Percentiles rank a stretch among this genome's conserved stretches.
These are phyloP conservation scores for Arthroderma sp. DNA, from an alignment of 2,329 filamentous ascomycete genomes.

Conservation along the genomic window DNA sequence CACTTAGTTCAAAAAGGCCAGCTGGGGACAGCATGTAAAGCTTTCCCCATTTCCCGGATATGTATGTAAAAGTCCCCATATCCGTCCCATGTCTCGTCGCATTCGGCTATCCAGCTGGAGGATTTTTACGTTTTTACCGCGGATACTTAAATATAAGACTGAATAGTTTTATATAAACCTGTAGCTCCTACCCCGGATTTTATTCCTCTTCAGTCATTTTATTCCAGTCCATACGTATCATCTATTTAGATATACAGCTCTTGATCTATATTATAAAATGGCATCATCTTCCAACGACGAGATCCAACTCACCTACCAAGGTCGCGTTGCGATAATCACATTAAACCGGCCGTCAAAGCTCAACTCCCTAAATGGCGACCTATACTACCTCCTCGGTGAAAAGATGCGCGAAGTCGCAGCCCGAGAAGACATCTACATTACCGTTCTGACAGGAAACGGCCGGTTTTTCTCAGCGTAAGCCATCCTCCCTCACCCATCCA, in stretches of 20 bases:
- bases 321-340: slow-evolving; percentile 68
- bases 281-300: slow-evolving; percentile 16
- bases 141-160: no score
- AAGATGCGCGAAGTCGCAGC: slow-evolving; percentile 64
- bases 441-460: slow-evolving; percentile 70
- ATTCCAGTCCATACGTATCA: not conserved
- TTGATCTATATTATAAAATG: not conserved
- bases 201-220: no score
- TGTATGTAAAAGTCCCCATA: no score
- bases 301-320: slow-evolving; percentile 50
- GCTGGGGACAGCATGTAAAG: no score
- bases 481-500: not conserved
- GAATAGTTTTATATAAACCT: no score
- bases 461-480: slow-evolving; percentile 74
- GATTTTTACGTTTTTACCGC: no score
- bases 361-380: slow-evolving; percentile 58
- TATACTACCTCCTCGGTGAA: slow-evolving; percentile 66
- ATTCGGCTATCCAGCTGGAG: no score
- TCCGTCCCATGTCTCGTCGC: no score
- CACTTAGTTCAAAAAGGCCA: no score
- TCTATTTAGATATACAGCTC: not conserved
- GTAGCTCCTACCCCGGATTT: no score
- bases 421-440: slow-evolving; percentile 70
- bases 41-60: no score
- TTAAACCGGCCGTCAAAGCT: slow-evolving; percentile 78